Evolutionary conservation across 1,284 basidiomycete species (phyloP).

Genomic region (Exobasidium cylindrosporum): DNA sequence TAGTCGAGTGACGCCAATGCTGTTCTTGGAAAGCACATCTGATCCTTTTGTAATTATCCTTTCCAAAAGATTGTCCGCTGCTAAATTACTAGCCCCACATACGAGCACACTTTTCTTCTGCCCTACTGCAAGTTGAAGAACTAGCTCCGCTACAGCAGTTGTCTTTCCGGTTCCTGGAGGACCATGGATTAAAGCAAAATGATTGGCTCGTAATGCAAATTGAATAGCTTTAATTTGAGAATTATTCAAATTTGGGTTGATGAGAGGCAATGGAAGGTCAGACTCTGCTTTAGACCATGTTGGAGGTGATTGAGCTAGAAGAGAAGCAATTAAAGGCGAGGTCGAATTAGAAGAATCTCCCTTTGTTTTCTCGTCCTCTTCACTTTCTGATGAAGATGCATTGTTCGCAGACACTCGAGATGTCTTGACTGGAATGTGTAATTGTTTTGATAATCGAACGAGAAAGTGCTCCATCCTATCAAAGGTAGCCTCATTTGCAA

Average conservation of each 20-base stretch:
- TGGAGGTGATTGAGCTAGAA: constrained; percentile 2
- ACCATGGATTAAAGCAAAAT: constrained; percentile 91
- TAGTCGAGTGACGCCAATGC: constrained; percentile 36
- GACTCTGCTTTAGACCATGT: not conserved
- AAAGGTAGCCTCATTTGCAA: constrained; percentile 86
- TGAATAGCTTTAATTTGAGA: constrained; percentile 78
- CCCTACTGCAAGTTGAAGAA: constrained; percentile 43
- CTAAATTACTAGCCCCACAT: constrained; percentile 85
- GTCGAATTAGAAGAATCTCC: not conserved
- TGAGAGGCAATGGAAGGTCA: constrained; percentile 60
- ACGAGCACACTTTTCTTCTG: constrained; percentile 66
- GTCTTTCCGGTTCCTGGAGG: constrained; percentile 68
- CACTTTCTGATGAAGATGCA: constrained; percentile 20
- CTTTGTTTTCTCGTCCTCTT: constrained; percentile 9
- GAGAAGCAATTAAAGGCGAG: not conserved
- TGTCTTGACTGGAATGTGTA: constrained; percentile 22
- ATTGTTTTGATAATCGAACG: constrained; percentile 22
- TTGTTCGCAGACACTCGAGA: constrained; percentile 11
- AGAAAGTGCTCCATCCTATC: constrained; percentile 64
- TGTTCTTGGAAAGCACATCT: constrained; percentile 27
- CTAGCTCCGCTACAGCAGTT: constrained; percentile 58
- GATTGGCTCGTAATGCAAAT: constrained; percentile 68
- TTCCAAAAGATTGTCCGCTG: constrained; percentile 63
- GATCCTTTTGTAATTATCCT: constrained; percentile 18
- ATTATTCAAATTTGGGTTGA: constrained; percentile 72